These are phyloP conservation scores for Thoreauomyces humboldtii DNA, from an alignment of 192 early-diverging fungal genomes.

Conservation along the genomic window DNA sequence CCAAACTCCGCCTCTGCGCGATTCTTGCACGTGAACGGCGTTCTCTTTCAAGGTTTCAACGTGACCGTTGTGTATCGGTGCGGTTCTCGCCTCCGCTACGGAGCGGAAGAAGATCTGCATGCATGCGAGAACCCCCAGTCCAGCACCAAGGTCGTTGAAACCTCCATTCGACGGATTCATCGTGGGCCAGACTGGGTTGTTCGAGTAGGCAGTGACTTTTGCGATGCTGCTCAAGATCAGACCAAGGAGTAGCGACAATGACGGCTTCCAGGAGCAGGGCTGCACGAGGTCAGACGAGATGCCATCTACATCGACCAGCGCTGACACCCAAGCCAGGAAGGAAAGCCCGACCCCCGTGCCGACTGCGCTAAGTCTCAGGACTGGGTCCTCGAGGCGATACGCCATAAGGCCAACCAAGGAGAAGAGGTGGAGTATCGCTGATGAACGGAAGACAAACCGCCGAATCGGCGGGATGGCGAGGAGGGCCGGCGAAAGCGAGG, in stretches of 20 bases:
- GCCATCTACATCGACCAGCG: conserved; percentile 9
- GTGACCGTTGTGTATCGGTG: background rate
- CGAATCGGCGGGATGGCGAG: conserved; percentile 6
- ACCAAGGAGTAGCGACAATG: conserved; percentile 7
- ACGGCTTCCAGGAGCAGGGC: background rate
- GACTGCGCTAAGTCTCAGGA: background rate
- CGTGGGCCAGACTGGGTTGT: conserved; percentile 18
- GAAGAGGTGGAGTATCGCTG: conserved; percentile 18
- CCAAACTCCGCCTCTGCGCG: background rate
- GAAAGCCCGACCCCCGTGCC: conserved; percentile 21
- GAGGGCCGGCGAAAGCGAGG: conserved; percentile 5
- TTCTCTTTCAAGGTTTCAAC: background rate
- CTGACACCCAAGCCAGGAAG: background rate
- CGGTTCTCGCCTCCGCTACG: background rate
- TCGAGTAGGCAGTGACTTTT: conserved; percentile 12
- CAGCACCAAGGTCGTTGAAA: background rate
- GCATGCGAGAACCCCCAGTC: conserved; percentile 4
- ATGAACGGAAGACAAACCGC: background rate
- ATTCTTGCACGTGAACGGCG: no score
- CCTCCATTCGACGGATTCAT: conserved; percentile 13
- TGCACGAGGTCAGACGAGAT: background rate
- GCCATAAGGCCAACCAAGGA: conserved; percentile 14
- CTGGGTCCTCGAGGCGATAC: conserved; percentile 7
- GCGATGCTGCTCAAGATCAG: conserved; percentile 11
- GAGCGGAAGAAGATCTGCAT: background rate